Conservation (phyloP, 306 rosid species). For the Cicer chorassanicum region DNA sequence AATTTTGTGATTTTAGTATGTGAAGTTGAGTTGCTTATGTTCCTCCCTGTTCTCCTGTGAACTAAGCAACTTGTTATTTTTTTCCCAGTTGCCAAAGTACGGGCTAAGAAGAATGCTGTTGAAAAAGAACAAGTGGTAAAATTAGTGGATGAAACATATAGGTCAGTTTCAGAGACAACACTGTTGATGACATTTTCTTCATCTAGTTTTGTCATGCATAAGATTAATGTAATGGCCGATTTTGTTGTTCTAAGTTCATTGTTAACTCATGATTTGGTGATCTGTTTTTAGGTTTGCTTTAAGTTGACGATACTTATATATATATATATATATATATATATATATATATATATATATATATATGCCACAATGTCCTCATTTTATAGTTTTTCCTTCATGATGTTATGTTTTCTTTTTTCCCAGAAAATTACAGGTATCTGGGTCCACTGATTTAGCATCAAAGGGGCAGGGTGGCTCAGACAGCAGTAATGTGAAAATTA, state of each 20-base stretch:
- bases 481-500: constrained; percentile 71
- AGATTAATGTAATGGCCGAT: background rate
- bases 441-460: constrained; percentile 82
- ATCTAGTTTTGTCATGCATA: constrained; percentile 34
- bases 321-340: background rate
- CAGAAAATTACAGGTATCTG: constrained; percentile 89
- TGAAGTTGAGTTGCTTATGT: constrained; percentile 31
- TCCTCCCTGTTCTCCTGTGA: constrained; percentile 12
- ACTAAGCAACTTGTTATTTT: constrained; percentile 32
- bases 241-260: constrained; percentile 2
- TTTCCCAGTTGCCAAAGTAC: constrained; percentile 67
- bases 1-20: constrained; percentile 33
- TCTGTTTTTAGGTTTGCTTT: constrained; percentile 10
- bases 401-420: constrained; percentile 9
- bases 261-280: constrained; percentile 26
- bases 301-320: constrained; percentile 9
- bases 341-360: background rate
- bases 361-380: constrained; percentile 16
- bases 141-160: constrained; percentile 88
- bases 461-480: constrained; percentile 83
- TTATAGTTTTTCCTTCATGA: constrained; percentile 18
- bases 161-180: constrained; percentile 62
- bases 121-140: constrained; percentile 87
- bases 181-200: constrained; percentile 14
- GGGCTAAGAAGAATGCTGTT: constrained; percentile 80